Evolutionary conservation across 306 rosid species (phyloP).

Genomic region (Cajanus cajan): DNA sequence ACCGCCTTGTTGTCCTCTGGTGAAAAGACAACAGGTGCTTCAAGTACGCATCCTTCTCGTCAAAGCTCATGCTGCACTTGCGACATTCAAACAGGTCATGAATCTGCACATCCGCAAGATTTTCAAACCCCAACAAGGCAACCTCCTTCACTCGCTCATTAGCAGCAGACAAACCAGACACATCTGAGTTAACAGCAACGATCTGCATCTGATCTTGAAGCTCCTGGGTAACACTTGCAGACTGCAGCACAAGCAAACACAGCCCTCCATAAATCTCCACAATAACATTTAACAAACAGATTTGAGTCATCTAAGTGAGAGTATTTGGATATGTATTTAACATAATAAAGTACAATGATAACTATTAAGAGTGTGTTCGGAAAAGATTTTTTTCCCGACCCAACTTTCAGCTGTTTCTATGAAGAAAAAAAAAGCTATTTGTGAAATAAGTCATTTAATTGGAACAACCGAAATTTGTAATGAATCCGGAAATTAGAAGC

Average conservation of each 20-base stretch:
- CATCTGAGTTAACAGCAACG: conserved; percentile 33
- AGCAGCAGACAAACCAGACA: conserved; percentile 32
- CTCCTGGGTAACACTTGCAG: conserved; percentile 44
- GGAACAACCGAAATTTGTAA: too few relatives aligned
- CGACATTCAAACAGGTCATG: conserved; percentile 83
- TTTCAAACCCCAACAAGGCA: conserved; percentile 52
- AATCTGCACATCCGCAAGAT: conserved; percentile 81
- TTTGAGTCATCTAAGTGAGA: background rate
- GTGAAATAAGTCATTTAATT: too few relatives aligned
- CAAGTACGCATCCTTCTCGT: conserved; percentile 72
- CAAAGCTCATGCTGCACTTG: conserved; percentile 76
- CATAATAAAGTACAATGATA: background rate
- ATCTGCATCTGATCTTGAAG: conserved; percentile 44
- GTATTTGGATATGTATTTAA: background rate
- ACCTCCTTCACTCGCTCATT: conserved; percentile 49
- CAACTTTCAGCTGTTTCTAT: too few relatives aligned
- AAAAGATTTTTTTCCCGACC: too few relatives aligned
- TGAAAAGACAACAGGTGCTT: conserved; percentile 77
- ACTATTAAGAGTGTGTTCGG: too few relatives aligned
- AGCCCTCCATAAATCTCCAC: conserved; percentile 37
- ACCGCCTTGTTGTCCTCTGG: conserved; percentile 80
- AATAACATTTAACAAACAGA: background rate
- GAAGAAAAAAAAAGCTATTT: too few relatives aligned
- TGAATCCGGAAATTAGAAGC: too few relatives aligned
- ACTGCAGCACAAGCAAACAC: conserved; percentile 39